A percentile compares a stretch with the other conserved stretches of the same genome.
These are phyloP conservation scores for Hymenoscyphus scutula DNA, from an alignment of 2,329 filamentous ascomycete species.

Conservation along the genomic window DNA sequence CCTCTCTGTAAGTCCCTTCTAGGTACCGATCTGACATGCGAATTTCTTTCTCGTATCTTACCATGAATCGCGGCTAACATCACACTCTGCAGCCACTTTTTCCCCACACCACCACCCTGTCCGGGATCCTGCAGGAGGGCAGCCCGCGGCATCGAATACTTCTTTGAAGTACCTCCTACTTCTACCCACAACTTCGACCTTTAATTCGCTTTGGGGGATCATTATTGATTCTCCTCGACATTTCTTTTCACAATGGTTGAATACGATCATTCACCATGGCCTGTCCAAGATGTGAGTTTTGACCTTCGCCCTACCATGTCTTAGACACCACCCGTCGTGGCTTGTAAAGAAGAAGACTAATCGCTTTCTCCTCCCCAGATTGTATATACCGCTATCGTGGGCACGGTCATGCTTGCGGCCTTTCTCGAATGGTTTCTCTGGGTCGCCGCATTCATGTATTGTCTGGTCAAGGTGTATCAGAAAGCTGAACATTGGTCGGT, in stretches of 20 bases:
- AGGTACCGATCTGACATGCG: too few relatives aligned
- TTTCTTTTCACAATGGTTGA: constrained; percentile 40
- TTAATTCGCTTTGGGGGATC: not conserved
- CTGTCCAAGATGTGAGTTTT: constrained; percentile 46
- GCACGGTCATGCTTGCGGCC: constrained; percentile 77
- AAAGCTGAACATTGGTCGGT: constrained; percentile 91
- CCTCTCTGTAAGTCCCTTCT: not conserved
- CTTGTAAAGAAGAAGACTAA: constrained; percentile 14
- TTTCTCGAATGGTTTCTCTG: constrained; percentile 92
- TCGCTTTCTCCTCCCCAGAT: constrained; percentile 55
- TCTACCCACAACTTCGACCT: not conserved
- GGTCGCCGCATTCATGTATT: constrained; percentile 92
- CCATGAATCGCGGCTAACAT: not conserved
- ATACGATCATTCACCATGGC: constrained; percentile 47
- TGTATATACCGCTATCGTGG: constrained; percentile 78
- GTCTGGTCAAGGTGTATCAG: constrained; percentile 78
- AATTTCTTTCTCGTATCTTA: not conserved
- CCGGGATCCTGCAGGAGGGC: constrained; percentile 13
- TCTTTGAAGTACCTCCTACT: constrained; percentile 2
- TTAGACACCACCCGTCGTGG: not conserved
- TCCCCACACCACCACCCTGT: not conserved
- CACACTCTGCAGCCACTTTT: constrained; percentile 6
- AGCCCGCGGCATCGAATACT: constrained; percentile 5
- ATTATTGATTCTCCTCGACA: not conserved
- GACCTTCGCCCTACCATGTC: not conserved